A percentile compares a stretch with the other conserved stretches of the same genome.
Evolutionary conservation across 192 early-diverging fungal genomes (phyloP).

Genomic region (Thamnidium elegans): DNA sequence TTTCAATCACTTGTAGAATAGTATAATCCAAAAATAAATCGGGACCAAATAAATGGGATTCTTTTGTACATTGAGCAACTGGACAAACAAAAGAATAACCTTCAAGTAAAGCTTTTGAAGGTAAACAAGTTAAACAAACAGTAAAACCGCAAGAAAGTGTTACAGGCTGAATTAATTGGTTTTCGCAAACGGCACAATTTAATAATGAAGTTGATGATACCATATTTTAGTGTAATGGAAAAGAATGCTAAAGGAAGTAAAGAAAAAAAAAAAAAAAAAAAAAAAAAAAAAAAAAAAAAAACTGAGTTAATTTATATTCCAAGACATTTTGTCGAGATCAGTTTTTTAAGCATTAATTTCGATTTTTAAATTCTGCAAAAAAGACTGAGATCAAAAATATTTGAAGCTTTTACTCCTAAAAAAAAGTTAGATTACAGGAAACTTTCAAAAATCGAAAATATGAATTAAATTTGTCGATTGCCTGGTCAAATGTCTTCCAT

Average conservation of each 20-base stretch:
- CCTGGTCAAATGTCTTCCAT: too few species aligned
- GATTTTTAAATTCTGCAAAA: too few species aligned
- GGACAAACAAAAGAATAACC: conserved; percentile 11
- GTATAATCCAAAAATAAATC: background rate
- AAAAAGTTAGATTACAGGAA: too few species aligned
- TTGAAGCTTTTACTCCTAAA: too few species aligned
- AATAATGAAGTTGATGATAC: conserved; percentile 7
- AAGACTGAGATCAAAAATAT: too few species aligned
- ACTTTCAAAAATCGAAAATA: too few species aligned
- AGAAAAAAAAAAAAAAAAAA: background rate
- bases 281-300: background rate
- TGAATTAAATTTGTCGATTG: too few species aligned
- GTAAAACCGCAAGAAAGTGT: conserved; percentile 22
- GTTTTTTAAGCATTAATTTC: too few species aligned
- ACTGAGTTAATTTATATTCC: background rate
- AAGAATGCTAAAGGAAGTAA: background rate
- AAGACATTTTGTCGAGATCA: too few species aligned
- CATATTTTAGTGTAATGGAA: background rate
- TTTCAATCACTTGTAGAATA: background rate
- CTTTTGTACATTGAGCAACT: background rate
- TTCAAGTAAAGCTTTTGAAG: background rate
- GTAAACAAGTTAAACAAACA: conserved; percentile 6
- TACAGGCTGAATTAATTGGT: background rate
- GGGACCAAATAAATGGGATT: conserved; percentile 17
- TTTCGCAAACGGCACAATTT: conserved; percentile 16